Evolutionary conservation across 1,284 basidiomycete species (phyloP).

Genomic region (Sphagnurus paluster): DNA sequence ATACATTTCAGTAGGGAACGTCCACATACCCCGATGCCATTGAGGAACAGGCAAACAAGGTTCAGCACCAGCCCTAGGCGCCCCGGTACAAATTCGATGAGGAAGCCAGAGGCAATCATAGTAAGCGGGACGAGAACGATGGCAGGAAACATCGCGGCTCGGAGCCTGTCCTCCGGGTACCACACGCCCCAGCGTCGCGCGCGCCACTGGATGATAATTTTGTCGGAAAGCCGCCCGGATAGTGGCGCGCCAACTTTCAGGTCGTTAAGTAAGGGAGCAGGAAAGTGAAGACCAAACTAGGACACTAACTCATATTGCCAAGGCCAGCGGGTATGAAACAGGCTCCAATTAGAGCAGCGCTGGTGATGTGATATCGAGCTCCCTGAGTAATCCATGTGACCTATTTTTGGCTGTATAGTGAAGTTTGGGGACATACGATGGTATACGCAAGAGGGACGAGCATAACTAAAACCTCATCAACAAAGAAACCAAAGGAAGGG

Average conservation of each 20-base stretch:
- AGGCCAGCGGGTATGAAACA: conserved; percentile 6
- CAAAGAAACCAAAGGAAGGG: background rate
- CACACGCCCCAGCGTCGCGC: conserved; percentile 36
- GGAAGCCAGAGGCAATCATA: conserved; percentile 22
- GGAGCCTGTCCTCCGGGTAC: conserved; percentile 45
- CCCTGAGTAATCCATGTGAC: background rate
- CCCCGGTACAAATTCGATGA: conserved; percentile 22
- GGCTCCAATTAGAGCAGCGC: conserved; percentile 2
- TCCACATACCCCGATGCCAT: conserved; percentile 25
- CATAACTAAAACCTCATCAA: conserved; percentile 33
- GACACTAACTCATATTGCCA: conserved; percentile 2
- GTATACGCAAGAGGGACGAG: conserved; percentile 42
- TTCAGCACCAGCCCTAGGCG: conserved; percentile 23
- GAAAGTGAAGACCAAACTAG: background rate
- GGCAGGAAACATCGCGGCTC: conserved; percentile 33
- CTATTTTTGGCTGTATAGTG: background rate
- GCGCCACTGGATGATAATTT: conserved; percentile 34
- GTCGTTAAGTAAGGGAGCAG: background rate
- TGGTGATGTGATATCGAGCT: conserved; percentile 1
- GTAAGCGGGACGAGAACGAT: conserved; percentile 35
- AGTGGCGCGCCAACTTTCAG: conserved; percentile 34
- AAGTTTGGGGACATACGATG: conserved; percentile 27
- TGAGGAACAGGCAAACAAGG: conserved; percentile 26
- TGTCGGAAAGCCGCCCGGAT: conserved; percentile 42
- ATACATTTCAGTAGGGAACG: background rate